Base-by-base conservation (phyloP, 257 asterid genomes). In the Cordia subcordata region DNA sequence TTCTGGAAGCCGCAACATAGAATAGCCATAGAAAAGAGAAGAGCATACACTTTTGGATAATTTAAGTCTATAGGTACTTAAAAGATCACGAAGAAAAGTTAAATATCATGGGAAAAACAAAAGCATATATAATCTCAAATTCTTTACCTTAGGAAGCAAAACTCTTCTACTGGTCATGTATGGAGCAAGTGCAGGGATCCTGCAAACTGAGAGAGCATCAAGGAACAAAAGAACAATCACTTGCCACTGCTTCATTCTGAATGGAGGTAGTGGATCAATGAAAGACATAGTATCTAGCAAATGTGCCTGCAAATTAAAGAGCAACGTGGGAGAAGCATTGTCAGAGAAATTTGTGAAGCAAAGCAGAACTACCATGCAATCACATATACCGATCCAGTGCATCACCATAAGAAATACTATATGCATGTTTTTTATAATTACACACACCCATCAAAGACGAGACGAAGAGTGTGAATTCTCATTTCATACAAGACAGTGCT, bases 241-340 rank as follows among this genome's bases (percentile, higher is more conserved):
- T 57, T 89, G 96, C 97, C 96, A 89, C 77, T 89, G 97, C 70
- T 81, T 89, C 81, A 77, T 81, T 69, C 84, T 79, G 70, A 93
- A 77, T 54, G 94, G 67, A 60, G 97, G 99, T 58, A 93, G 88
- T 38, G 99, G 72, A 63, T 93, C 92, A 39, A 63, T 54, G 65
- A 89, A 86, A 23, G 97, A 85, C 97, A 93, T 85, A 15, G 99
- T 83, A 33, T 81, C 92, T 49, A 93, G 65, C 67, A 93, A 73
- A 54, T 65, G 79, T 32, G 71, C 92, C 99, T 93, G 95, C 63
- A 45, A 63, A 18, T 19, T 52, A 51, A 60, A 21, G 12, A 42
- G 10, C 12, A 11, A 42, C 1, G 10, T 3, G 35, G 6, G 35
- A 27, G 35, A 27, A 27, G 35, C 3, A 6, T 27, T 1, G 35